These are phyloP conservation scores for Corylus americana DNA, from an alignment of 306 rosid species.

Conservation along the genomic window DNA sequence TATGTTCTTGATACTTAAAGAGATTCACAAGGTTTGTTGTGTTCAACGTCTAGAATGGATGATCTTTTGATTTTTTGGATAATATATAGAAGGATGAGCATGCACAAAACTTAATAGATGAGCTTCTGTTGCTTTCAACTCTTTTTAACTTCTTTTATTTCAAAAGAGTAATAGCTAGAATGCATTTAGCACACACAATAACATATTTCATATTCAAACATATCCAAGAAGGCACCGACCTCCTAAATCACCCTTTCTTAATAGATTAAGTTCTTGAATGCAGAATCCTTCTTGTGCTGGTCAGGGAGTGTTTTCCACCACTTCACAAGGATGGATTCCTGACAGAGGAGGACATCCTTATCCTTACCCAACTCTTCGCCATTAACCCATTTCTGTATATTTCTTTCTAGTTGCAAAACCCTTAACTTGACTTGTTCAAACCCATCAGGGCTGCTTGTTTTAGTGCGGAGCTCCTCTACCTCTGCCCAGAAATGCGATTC, in stretches of 20 bases:
- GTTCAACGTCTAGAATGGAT: neutral
- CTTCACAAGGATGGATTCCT: constrained; percentile 43
- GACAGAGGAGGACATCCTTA: constrained; percentile 28
- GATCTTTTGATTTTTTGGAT: no score
- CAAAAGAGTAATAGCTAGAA: neutral
- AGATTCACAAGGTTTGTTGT: neutral
- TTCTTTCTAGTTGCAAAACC: constrained; percentile 29
- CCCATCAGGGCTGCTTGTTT: neutral
- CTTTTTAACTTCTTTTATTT: neutral
- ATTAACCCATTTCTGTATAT: constrained; percentile 39
- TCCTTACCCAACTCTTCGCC: constrained; percentile 23
- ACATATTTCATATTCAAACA: neutral
- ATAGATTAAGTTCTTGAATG: neutral
- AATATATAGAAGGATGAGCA: neutral
- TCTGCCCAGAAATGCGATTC: constrained; percentile 77
- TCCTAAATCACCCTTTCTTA: neutral
- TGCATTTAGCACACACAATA: neutral
- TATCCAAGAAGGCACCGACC: neutral
- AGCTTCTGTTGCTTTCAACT: neutral
- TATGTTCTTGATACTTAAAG: no score
- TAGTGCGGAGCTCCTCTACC: constrained; percentile 60
- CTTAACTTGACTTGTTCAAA: neutral
- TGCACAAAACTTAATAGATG: neutral
- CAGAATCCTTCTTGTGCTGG: neutral
- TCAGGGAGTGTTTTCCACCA: constrained; percentile 53